Evolutionary conservation across 2,329 filamentous ascomycete genomes (phyloP).

Genomic region (Elsinoe fawcettii): DNA sequence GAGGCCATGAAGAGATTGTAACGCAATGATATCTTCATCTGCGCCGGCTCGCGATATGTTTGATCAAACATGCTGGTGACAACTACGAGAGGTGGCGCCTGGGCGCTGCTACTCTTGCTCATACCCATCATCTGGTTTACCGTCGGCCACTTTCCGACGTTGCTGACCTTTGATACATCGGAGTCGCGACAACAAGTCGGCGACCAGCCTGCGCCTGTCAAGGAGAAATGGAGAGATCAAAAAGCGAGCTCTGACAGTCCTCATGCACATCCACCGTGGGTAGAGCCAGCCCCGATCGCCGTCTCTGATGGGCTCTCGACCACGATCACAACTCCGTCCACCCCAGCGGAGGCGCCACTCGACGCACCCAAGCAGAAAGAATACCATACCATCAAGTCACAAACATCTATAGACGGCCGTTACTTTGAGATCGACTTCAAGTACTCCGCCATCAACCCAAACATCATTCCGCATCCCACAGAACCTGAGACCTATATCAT

Average conservation of each 20-base stretch:
- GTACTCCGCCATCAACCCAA: slow-evolving; percentile 45
- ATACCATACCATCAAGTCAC: slow-evolving; percentile 37
- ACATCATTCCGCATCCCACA: slow-evolving; percentile 49
- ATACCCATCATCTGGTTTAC: neutral
- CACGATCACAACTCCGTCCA: neutral
- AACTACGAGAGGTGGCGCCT: neutral
- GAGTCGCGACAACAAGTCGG: neutral
- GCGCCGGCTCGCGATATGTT: neutral
- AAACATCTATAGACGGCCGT: slow-evolving; percentile 38
- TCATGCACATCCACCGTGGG: neutral
- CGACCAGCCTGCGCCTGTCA: neutral
- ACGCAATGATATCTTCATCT: no score
- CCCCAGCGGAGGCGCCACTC: neutral
- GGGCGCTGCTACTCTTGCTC: neutral
- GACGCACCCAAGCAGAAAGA: neutral
- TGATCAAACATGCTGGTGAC: slow-evolving; percentile 1
- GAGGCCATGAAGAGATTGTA: neutral
- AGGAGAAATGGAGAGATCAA: neutral
- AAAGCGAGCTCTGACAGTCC: neutral
- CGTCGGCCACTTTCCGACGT: neutral
- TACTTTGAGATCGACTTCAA: slow-evolving; percentile 47
- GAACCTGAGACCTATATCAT: slow-evolving; percentile 44
- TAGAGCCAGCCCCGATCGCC: neutral
- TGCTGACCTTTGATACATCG: neutral
- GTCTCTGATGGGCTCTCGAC: neutral